These are phyloP conservation scores for Trametes cubensis DNA, from an alignment of 768 basidiomycete genomes.

Conservation along the genomic window DNA sequence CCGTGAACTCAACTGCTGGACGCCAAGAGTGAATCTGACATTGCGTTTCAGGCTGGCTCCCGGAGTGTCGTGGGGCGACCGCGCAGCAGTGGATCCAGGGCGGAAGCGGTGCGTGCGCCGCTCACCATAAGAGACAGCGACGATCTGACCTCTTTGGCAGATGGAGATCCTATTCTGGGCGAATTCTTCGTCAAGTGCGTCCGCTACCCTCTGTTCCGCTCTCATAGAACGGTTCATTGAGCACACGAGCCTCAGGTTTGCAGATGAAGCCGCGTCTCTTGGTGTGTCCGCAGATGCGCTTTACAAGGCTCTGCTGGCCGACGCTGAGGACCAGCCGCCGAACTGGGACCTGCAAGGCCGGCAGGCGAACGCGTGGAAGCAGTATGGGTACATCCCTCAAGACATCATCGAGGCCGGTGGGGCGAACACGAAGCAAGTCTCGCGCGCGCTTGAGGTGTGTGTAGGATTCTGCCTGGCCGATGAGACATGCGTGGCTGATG, in stretches of 20 bases:
- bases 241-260: conserved; percentile 42
- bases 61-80: conserved; percentile 63
- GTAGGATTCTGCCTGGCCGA: background rate
- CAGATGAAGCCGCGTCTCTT: conserved; percentile 48
- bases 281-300: conserved; percentile 52
- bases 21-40: background rate
- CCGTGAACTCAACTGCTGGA: background rate
- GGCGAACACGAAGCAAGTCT: conserved; percentile 64
- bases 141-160: conserved; percentile 34
- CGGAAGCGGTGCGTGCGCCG: conserved; percentile 54
- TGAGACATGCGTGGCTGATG: background rate
- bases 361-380: conserved; percentile 58
- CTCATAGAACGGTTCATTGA: no score
- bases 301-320: conserved; percentile 58
- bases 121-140: no score
- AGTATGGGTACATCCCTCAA: conserved; percentile 42
- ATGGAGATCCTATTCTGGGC: conserved; percentile 65
- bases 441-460: conserved; percentile 58
- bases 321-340: conserved; percentile 58
- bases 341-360: conserved; percentile 68
- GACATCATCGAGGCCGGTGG: conserved; percentile 45
- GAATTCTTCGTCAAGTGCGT: conserved; percentile 68
- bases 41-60: conserved; percentile 55
- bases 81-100: conserved; percentile 58
- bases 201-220: background rate